Conservation (phyloP, 1,139 yeast species). For the Sugiyamaella japonica region DNA sequence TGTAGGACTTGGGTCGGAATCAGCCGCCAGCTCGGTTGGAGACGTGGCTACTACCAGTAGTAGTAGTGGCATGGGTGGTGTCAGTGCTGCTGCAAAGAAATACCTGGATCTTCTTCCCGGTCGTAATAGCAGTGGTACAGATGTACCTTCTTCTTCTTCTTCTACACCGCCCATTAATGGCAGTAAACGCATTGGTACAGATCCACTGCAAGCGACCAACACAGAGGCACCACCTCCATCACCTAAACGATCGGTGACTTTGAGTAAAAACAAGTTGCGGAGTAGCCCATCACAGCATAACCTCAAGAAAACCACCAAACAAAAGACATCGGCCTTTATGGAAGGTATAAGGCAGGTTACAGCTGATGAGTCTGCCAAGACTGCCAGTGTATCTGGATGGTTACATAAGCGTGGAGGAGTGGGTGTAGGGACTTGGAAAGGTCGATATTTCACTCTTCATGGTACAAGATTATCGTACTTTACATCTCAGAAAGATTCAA, state of each 20-base stretch:
- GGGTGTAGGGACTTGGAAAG: conserved; percentile 87
- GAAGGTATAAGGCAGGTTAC: conserved; percentile 82
- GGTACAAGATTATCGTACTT: conserved; percentile 92
- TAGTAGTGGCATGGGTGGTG: neutral
- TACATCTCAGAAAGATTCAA: conserved; percentile 71
- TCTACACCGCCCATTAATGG: neutral
- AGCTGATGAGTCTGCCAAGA: conserved; percentile 74
- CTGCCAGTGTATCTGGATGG: conserved; percentile 88
- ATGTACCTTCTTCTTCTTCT: neutral
- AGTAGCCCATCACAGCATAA: conserved; percentile 35
- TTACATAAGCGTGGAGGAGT: conserved; percentile 89
- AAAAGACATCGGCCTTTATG: conserved; percentile 82
- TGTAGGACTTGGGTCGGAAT: conserved; percentile 3
- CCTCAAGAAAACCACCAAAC: conserved; percentile 37
- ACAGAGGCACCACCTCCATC: conserved; percentile 16
- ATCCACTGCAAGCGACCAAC: conserved; percentile 19
- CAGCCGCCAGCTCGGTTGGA: conserved; percentile 6
- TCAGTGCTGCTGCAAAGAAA: conserved; percentile 16
- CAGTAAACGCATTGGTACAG: conserved; percentile 26
- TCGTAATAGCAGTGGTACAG: neutral
- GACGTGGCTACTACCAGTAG: neutral
- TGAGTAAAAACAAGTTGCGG: conserved; percentile 3
- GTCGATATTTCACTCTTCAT: conserved; percentile 83
- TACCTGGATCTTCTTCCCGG: conserved; percentile 17
- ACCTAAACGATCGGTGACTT: conserved; percentile 18